Evolutionary conservation across 148 eudicot genomes (phyloP).

Genomic region (Simmondsia chinensis): DNA sequence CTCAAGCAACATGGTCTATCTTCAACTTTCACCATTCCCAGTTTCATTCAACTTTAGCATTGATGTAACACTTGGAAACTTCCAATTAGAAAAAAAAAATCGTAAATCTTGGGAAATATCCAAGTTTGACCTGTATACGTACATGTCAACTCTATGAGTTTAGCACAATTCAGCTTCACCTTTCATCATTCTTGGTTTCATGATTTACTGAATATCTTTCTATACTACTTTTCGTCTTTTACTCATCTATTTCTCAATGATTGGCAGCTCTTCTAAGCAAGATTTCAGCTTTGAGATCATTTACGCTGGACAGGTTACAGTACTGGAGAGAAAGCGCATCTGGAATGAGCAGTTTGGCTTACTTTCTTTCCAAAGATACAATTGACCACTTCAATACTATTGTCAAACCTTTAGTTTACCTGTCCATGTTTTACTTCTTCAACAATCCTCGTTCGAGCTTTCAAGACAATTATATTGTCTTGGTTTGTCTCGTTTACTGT

Average conservation of each 20-base stretch:
- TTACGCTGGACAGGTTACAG: conserved; percentile 72
- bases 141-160: too few relatives aligned
- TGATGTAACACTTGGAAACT: too few relatives aligned
- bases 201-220: too few relatives aligned
- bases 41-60: too few relatives aligned
- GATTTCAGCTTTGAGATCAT: conserved; percentile 84
- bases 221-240: too few relatives aligned
- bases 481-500: conserved; percentile 85
- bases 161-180: background rate
- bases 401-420: conserved; percentile 82
- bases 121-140: too few relatives aligned
- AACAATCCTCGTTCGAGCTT: conserved; percentile 88
- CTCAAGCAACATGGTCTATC: too few relatives aligned
- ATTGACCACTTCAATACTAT: conserved; percentile 64
- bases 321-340: conserved; percentile 82
- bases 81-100: too few relatives aligned
- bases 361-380: conserved; percentile 84
- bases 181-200: too few relatives aligned
- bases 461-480: conserved; percentile 49
- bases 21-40: too few relatives aligned
- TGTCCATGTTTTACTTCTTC: conserved; percentile 88
- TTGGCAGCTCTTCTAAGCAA: conserved; percentile 74
- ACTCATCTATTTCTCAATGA: too few relatives aligned
- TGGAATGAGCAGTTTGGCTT: conserved; percentile 87
- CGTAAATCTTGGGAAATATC: too few relatives aligned